A percentile compares a stretch with the other conserved stretches of the same genome.
These are phyloP conservation scores for Crithidia thermophila DNA, from an alignment of 208 protist species.

Conservation along the genomic window DNA sequence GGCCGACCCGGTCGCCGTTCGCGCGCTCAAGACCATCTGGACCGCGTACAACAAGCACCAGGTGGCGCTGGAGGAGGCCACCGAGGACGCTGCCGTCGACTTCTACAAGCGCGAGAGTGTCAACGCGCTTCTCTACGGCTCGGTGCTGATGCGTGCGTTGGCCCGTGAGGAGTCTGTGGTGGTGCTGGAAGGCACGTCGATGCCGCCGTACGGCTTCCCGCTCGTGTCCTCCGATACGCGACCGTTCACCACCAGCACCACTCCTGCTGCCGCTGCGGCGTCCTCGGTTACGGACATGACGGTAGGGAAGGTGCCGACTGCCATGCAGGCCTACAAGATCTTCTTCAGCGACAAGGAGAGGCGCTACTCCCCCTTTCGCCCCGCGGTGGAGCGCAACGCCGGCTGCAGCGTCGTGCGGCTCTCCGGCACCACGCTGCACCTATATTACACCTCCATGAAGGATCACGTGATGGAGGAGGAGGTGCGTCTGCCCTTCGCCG, in stretches of 20 bases:
- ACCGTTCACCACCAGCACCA: constrained; percentile 51
- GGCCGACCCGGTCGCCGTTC: constrained; percentile 52
- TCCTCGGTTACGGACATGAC: constrained; percentile 68
- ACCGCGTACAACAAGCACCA: constrained; percentile 71
- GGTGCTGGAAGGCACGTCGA: constrained; percentile 32
- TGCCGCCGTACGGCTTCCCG: constrained; percentile 72
- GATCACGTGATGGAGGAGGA: constrained; percentile 67
- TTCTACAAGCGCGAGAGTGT: constrained; percentile 79
- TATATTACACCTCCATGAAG: constrained; percentile 87
- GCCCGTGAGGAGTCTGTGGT: constrained; percentile 63
- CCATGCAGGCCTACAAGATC: constrained; percentile 56
- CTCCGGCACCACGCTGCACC: constrained; percentile 71
- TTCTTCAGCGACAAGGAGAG: constrained; percentile 59
- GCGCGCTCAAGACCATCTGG: constrained; percentile 76
- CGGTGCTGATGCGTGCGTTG: constrained; percentile 73
- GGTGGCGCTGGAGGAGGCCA: constrained; percentile 60
- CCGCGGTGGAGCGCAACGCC: constrained; percentile 60
- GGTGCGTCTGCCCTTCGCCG: constrained; percentile 77
- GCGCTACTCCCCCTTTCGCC: constrained; percentile 67
- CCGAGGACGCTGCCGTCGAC: constrained; percentile 33
- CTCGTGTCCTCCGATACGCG: constrained; percentile 81
- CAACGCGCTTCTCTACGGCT: constrained; percentile 79
- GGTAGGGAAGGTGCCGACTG: constrained; percentile 47
- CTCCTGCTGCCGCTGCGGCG: background rate
- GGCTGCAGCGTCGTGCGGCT: constrained; percentile 80